phyloP scores from a whole-genome alignment of 805 yeast genomes.

The Torulaspora franciscae region DNA sequence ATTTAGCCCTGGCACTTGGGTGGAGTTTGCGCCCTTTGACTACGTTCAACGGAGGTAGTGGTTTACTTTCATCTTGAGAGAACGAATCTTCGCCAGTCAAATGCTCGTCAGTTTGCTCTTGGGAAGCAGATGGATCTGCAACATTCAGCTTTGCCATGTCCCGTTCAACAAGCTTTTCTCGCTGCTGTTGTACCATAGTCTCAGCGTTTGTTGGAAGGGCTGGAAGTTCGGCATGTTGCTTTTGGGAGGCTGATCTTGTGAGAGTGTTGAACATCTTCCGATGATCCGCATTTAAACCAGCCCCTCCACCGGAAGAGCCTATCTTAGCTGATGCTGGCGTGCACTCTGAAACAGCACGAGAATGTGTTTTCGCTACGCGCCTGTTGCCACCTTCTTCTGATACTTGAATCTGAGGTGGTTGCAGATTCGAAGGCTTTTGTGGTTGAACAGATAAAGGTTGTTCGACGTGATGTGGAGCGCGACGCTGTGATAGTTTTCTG shows the following conservation, averaged over 20 bases:
- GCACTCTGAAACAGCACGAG: slow-evolving; percentile 40
- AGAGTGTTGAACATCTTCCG: slow-evolving; percentile 19
- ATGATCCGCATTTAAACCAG: neutral
- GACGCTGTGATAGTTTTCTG: slow-evolving; percentile 35
- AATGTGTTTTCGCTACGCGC: slow-evolving; percentile 26
- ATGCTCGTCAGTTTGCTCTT: slow-evolving; percentile 5
- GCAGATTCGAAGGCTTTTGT: slow-evolving; percentile 10
- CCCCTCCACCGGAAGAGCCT: slow-evolving; percentile 33
- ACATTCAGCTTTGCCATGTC: slow-evolving; percentile 21
- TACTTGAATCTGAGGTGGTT: slow-evolving; percentile 12
- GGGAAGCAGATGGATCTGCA: slow-evolving; percentile 7
- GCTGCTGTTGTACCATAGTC: slow-evolving; percentile 31
- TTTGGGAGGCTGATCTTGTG: slow-evolving; percentile 28
- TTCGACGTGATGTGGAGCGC: slow-evolving; percentile 18
- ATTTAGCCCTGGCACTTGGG: slow-evolving; percentile 84
- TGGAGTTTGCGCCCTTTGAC: slow-evolving; percentile 43
- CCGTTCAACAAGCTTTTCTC: slow-evolving; percentile 21
- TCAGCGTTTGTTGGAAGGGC: slow-evolving; percentile 37
- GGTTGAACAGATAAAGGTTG: slow-evolving; percentile 14
- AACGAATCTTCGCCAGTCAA: slow-evolving; percentile 4
- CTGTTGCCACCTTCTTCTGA: slow-evolving; percentile 8
- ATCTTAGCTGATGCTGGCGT: slow-evolving; percentile 25
- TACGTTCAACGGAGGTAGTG: slow-evolving; percentile 23
- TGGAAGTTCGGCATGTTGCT: slow-evolving; percentile 28
- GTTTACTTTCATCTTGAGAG: slow-evolving; percentile 21